Percentiles rank a stretch among this genome's conserved stretches.
Conservation (phyloP, 139 green algal genomes). For the Chlorella ohadii region DNA sequence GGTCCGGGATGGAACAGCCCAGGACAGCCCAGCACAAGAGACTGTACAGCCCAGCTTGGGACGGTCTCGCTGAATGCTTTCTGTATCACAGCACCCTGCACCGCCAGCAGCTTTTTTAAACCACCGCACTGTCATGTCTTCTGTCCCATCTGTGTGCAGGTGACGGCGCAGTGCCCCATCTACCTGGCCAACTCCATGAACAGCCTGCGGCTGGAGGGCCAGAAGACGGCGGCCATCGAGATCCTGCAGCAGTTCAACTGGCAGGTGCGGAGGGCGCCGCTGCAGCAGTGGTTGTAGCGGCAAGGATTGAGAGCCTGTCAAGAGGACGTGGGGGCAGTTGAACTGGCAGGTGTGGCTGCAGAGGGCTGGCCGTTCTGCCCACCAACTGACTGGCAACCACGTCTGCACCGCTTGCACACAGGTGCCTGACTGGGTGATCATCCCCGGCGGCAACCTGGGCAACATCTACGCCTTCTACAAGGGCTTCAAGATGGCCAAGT, state of each 20-base stretch:
- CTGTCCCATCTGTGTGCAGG: not conserved
- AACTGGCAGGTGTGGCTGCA: constrained; percentile 85
- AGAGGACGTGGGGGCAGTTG: too few relatives aligned
- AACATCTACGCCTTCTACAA: constrained; percentile 99
- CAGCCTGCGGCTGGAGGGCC: constrained; percentile 96
- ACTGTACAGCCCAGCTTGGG: too few relatives aligned
- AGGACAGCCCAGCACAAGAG: too few relatives aligned
- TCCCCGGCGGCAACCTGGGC: constrained; percentile 98
- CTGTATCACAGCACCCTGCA: too few relatives aligned
- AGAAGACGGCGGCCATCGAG: constrained; percentile 99
- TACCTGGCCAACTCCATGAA: constrained; percentile 99
- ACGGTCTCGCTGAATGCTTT: too few relatives aligned
- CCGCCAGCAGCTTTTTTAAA: too few relatives aligned
- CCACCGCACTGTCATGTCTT: too few relatives aligned
- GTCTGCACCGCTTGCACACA: not conserved
- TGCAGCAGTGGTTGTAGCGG: too few relatives aligned
- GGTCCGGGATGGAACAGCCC: too few relatives aligned
- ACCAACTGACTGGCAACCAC: not conserved
- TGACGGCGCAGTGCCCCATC: constrained; percentile 80
- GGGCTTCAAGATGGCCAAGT: constrained; percentile 87
- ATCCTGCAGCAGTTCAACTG: constrained; percentile 99
- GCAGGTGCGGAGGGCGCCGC: constrained; percentile 62
- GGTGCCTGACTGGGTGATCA: constrained; percentile 98
- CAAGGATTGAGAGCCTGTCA: too few relatives aligned
- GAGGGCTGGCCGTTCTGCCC: too few relatives aligned